Base-by-base conservation (phyloP, 2,329 filamentous ascomycete genomes). In the Fusarium brevicatenulatum region DNA sequence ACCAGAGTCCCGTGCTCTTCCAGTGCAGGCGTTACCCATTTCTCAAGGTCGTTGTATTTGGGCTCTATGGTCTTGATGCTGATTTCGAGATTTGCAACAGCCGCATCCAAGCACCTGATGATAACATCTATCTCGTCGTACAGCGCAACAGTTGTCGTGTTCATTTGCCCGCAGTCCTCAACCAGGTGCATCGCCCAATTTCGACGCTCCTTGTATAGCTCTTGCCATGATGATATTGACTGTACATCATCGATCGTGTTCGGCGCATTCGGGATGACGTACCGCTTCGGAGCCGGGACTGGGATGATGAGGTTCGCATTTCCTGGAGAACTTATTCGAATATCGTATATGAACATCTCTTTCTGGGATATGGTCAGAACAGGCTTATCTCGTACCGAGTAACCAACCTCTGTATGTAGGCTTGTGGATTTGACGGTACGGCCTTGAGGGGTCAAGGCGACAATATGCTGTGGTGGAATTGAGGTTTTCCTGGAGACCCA, bases 311-410 rank as follows among this genome's bases (percentile, higher is more conserved):
- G 80, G 23, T 82, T 82, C 23, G 85, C 81, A 52, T 82, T 80
- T 42, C 82, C 83, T 12, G 86, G 77, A 57, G 88, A 85, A 72
- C 92, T 90, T 77, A 92, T 90, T 75, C 91, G 91, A 70, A 95
- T 92, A 82, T 98, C 95, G 83, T 97, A 99, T 58, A 98, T 90
- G 80, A 93, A 98, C 64, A 99, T 91, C 81, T 98, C 95, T 74
- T 90, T 93, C 92, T 97, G 55, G 8, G 9, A 40, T 16, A 47
- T 47, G 25, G 70, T 77, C 36, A 78, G 69, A 44, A 43, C 66
- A n/a, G 56, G 19, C 49, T 40, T 47, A 43, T 53, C 32, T 46
- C 61, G 21, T 61, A 52, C 34, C 43, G 23, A 37, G 50, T 57
- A 36, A 63, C 66, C 53, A 55, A 94, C 93, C 89, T 98, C 95